Base-by-base conservation (phyloP, 2,329 filamentous ascomycete genomes). In the Plenodomus tracheiphilus region DNA sequence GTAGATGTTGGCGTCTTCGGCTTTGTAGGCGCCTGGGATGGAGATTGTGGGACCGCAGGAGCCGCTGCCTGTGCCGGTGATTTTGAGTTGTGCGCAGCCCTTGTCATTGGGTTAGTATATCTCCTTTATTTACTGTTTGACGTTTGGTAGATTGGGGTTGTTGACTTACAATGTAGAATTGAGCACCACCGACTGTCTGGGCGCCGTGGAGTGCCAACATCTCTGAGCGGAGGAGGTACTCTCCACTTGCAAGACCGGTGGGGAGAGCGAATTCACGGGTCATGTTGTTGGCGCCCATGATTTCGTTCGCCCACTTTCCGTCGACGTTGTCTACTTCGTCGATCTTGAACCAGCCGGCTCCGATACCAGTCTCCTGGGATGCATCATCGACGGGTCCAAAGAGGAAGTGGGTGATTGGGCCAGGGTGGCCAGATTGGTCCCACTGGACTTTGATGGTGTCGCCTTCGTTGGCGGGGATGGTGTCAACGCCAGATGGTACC, bases 321-420 rank as follows among this genome's bases (percentile, higher is more conserved):
- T 56, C 50, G 11, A 54, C 57, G 42, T 56, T 49, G 45, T 68
- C 54, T 9, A 62, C 37, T 53, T 70, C 66, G 36, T 71, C 68
- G 39, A 72, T 71, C 60, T 72, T 72, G 61, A 72, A 68, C 70
- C 70, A 72, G 10, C 61, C 59, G 6, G 64, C 57, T 17, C 69
- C 69, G 20, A 64, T 57, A 38, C 66, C 68, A 38, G 62, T 63
- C 9, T 58, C 66, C 35, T 57, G 51, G 21, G 55, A 53, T 10
- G 68, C 79, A 71, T 85, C 87, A 72, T 86, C 83, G 58, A 88
- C 77, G 53, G 66, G 68, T 17, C 65, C 64, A 49, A 65, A 65
- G 32, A 72, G 61, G 49, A 69, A 59, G 55, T 70, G 67, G 13
- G 66, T 70, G 47, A 71, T 70, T 11, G 68, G 65, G 8, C 68